phyloP scores from a whole-genome alignment of 169 alveolate species.

The Pseudocohnilembus persalinus region DNA sequence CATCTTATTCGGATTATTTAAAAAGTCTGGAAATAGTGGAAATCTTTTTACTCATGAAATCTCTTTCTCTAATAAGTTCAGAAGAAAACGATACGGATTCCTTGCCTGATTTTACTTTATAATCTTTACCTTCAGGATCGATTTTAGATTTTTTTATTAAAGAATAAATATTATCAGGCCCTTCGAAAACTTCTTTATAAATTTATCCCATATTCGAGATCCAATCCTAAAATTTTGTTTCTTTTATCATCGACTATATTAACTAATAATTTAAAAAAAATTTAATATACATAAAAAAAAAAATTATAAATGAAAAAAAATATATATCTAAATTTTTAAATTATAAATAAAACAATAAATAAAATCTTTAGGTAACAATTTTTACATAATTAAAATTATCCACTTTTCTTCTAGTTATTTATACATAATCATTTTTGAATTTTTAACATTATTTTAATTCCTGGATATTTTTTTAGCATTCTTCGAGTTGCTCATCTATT shows the following conservation, averaged over 20 bases:
- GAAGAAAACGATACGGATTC: slow-evolving; percentile 21
- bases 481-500: slow-evolving; percentile 24
- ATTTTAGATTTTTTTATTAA: slow-evolving; percentile 15
- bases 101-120: slow-evolving; percentile 12
- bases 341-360: background rate
- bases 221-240: slow-evolving; percentile 13
- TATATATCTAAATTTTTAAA: background rate
- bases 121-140: slow-evolving; percentile 9
- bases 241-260: slow-evolving; percentile 1
- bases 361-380: too few species aligned
- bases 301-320: background rate
- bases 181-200: slow-evolving; percentile 14
- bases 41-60: slow-evolving; percentile 43
- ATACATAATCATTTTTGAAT: slow-evolving; percentile 5
- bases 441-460: slow-evolving; percentile 1
- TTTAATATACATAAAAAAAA: background rate
- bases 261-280: too few species aligned
- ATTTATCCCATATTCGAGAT: slow-evolving; percentile 11
- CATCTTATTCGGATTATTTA: slow-evolving; percentile 31
- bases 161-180: background rate
- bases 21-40: slow-evolving; percentile 35
- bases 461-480: slow-evolving; percentile 1
- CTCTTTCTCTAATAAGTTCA: slow-evolving; percentile 43
- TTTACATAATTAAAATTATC: slow-evolving; percentile 22
- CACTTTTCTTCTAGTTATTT: slow-evolving; percentile 7